These are phyloP conservation scores for Aspergillus sp. DNA, from an alignment of 2,329 filamentous ascomycete genomes.

Conservation along the genomic window DNA sequence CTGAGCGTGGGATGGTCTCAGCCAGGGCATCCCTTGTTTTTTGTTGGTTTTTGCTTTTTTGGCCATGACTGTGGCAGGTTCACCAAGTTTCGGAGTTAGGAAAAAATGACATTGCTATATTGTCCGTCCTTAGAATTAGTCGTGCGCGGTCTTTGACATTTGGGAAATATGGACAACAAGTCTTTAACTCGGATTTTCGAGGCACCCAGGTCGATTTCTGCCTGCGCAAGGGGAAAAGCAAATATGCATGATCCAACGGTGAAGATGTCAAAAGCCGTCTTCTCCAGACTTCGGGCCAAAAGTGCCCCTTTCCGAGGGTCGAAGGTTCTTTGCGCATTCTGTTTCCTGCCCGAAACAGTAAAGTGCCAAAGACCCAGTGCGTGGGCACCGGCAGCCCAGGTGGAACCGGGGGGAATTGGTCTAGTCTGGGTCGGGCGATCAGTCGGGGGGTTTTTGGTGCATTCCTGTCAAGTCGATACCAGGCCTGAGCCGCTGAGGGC, in stretches of 20 bases:
- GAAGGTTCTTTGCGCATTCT: slow-evolving; percentile 5
- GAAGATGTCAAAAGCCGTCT: slow-evolving; percentile 1
- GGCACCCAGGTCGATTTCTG: not conserved
- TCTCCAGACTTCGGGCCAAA: slow-evolving; percentile 7
- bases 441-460: slow-evolving; percentile 1
- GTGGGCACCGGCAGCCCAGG: not conserved
- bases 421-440: slow-evolving; percentile 7
- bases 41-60: not conserved
- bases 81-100: not conserved
- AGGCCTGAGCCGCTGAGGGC: not conserved
- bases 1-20: not conserved
- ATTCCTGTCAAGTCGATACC: not conserved
- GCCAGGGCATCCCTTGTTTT: not conserved
- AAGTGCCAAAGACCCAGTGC: not conserved
- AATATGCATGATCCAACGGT: slow-evolving; percentile 2
- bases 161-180: not conserved
- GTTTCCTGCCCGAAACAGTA: not conserved
- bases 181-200: not conserved
- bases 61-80: not conserved
- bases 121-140: not conserved
- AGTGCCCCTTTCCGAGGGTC: slow-evolving; percentile 3
- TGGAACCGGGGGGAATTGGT: slow-evolving; percentile 2
- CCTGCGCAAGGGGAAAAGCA: not conserved
- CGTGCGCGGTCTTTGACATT: not conserved
- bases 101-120: not conserved